These are phyloP conservation scores for Candida rishiriensis DNA, from an alignment of 805 yeast genomes.

Conservation along the genomic window DNA sequence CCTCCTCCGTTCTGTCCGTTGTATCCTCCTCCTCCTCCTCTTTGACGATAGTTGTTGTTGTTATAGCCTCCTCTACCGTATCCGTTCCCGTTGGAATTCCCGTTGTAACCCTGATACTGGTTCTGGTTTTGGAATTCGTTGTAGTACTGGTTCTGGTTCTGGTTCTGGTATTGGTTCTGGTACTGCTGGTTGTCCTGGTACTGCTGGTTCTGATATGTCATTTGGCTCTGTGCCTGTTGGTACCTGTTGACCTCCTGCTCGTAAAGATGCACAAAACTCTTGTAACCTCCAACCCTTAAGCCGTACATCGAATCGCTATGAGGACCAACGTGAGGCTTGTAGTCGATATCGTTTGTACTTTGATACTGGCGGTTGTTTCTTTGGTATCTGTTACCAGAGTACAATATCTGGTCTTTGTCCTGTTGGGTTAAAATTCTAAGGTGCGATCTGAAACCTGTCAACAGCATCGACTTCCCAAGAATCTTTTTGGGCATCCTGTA, in stretches of 20 bases:
- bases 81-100: too few relatives aligned
- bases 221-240: slow-evolving; percentile 15
- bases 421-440: slow-evolving; percentile 56
- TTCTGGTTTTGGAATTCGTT: slow-evolving; percentile 14
- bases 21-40: slow-evolving; percentile 15
- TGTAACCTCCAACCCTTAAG: slow-evolving; percentile 49
- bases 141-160: slow-evolving; percentile 12
- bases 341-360: slow-evolving; percentile 25
- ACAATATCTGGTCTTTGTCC: slow-evolving; percentile 59
- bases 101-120: slow-evolving; percentile 3
- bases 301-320: slow-evolving; percentile 39
- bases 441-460: slow-evolving; percentile 73
- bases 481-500: slow-evolving; percentile 60
- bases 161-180: slow-evolving; percentile 10
- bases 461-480: slow-evolving; percentile 73
- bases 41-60: slow-evolving; percentile 13
- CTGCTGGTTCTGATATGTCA: slow-evolving; percentile 10
- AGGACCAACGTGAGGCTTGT: slow-evolving; percentile 48
- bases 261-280: slow-evolving; percentile 36
- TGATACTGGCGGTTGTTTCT: slow-evolving; percentile 27
- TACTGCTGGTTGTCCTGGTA: slow-evolving; percentile 7
- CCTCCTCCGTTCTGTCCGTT: slow-evolving; percentile 12
- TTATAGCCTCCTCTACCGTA: slow-evolving; percentile 9
- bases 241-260: slow-evolving; percentile 24
- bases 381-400: slow-evolving; percentile 37